phyloP scores from a whole-genome alignment of 768 basidiomycete genomes.

The Mrakia hoshinonis region DNA sequence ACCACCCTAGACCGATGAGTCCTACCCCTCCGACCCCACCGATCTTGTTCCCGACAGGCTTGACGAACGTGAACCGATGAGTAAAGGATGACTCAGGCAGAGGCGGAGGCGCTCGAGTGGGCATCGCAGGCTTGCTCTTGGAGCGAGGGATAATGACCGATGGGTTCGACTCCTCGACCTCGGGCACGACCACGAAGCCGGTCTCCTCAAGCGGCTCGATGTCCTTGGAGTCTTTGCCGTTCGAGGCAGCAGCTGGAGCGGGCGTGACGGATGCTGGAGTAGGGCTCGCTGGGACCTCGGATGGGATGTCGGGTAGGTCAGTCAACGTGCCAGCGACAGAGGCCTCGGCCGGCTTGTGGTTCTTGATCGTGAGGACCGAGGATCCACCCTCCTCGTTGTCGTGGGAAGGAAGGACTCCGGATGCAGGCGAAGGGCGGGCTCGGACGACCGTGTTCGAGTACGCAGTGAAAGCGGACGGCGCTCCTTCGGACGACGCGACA shows the following conservation, averaged over 20 bases:
- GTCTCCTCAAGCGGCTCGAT: not conserved
- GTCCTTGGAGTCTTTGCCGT: not conserved
- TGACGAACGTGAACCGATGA: conserved; percentile 25
- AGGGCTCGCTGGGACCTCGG: not conserved
- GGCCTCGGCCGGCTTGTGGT: not conserved
- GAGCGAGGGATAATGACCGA: not conserved
- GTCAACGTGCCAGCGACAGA: not conserved
- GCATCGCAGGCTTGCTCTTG: not conserved
- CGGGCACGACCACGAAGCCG: not conserved
- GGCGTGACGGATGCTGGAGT: not conserved
- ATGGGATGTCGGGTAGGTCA: not conserved
- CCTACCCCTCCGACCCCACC: not conserved
- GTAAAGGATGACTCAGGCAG: conserved; percentile 24
- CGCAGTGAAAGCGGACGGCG: not conserved
- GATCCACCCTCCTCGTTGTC: conserved; percentile 6
- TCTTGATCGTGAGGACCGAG: conserved; percentile 24
- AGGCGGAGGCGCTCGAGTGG: conserved; percentile 9
- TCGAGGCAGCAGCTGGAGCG: not conserved
- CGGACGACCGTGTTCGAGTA: conserved; percentile 18
- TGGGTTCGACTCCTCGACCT: not conserved
- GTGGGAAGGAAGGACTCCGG: not conserved
- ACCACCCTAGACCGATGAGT: conserved; percentile 11
- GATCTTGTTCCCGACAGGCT: conserved; percentile 17
- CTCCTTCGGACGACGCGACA: conserved; percentile 7
- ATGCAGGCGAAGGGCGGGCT: conserved; percentile 13